phyloP scores from a whole-genome alignment of 306 rosid genomes.

The Malus orientalis region DNA sequence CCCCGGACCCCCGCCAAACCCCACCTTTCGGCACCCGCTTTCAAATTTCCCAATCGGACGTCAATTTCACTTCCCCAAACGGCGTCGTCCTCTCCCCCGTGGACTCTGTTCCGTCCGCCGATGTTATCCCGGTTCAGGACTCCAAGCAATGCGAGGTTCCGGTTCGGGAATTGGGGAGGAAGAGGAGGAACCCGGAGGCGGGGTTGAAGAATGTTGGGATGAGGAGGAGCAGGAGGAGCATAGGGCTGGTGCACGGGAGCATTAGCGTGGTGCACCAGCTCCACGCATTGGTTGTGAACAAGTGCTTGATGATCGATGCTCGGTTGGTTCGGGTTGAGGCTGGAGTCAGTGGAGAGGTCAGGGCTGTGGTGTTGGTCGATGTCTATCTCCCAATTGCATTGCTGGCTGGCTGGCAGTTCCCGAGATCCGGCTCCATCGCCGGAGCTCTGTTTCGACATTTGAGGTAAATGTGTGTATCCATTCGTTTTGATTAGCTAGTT shows the following conservation, averaged over 20 bases:
- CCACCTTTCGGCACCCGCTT: constrained; percentile 32
- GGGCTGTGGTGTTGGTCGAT: constrained; percentile 67
- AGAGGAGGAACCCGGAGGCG: neutral
- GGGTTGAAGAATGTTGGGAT: constrained; percentile 3
- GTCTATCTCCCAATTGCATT: constrained; percentile 50
- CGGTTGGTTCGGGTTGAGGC: constrained; percentile 33
- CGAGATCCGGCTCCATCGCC: constrained; percentile 42
- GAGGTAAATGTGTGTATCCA: constrained; percentile 36
- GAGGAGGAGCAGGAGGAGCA: constrained; percentile 32
- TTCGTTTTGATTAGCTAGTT: neutral
- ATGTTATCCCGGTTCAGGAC: neutral
- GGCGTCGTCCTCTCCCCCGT: constrained; percentile 35
- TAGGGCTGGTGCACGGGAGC: constrained; percentile 74
- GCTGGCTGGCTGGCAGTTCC: constrained; percentile 88
- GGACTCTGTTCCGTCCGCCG: neutral
- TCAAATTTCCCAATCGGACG: constrained; percentile 14
- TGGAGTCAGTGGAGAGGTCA: constrained; percentile 20
- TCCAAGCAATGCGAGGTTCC: constrained; percentile 22
- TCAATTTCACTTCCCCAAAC: constrained; percentile 34
- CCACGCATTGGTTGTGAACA: constrained; percentile 51
- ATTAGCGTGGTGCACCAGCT: constrained; percentile 75
- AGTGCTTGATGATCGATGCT: constrained; percentile 46
- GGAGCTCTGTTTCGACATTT: constrained; percentile 68
- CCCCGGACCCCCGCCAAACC: neutral
- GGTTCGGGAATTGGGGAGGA: constrained; percentile 9